Conservation (phyloP, 176 grass and related monocot genomes). For the Oryza meridionalis region DNA sequence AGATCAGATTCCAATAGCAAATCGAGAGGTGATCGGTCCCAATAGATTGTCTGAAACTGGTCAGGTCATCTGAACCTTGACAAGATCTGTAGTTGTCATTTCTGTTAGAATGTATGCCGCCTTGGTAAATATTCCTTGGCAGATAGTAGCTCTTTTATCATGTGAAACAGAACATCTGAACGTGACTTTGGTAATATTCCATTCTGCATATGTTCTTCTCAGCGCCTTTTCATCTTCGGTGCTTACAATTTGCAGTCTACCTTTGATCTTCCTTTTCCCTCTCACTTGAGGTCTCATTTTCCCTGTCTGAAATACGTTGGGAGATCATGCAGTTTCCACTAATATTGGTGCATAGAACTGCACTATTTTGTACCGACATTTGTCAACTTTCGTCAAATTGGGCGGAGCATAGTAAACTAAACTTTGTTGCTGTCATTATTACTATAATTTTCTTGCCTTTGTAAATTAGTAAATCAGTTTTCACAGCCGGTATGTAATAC, state of each 20-base stretch:
- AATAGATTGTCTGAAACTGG: background rate
- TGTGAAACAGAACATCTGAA: background rate
- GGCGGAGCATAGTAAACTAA: background rate
- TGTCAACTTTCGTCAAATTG: background rate
- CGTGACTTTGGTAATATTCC: background rate
- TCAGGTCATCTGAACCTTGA: background rate
- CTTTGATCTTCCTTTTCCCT: background rate
- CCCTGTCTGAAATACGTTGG: background rate
- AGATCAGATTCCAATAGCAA: background rate
- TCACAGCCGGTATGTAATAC: no score
- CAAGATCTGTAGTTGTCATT: background rate
- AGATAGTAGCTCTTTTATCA: background rate
- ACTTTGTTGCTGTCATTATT: background rate
- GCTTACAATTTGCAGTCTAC: background rate
- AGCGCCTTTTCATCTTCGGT: background rate
- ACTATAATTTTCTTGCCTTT: background rate
- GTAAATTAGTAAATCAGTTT: background rate
- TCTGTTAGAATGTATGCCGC: background rate
- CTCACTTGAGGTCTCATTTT: background rate
- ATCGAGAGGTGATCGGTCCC: background rate
- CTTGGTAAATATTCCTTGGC: background rate
- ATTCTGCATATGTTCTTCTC: background rate
- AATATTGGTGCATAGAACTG: background rate
- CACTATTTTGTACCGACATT: background rate
- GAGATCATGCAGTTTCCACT: background rate